Percentiles rank a stretch among this genome's conserved stretches.
Conservation (phyloP, 2,329 filamentous ascomycete species). For the Ophiostoma pallidulum region DNA sequence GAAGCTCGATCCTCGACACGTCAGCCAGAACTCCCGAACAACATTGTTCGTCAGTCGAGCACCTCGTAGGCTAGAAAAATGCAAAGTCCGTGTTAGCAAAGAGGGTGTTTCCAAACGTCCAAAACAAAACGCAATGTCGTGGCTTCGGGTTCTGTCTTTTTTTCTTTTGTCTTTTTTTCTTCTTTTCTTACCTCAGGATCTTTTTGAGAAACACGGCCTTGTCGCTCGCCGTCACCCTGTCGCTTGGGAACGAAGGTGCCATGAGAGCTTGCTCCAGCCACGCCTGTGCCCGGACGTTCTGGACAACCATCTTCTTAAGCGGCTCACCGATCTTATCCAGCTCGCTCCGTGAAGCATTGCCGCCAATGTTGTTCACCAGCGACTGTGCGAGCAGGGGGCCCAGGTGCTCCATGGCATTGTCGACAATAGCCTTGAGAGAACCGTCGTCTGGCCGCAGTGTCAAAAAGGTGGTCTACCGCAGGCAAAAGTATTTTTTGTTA, state of each 20-base stretch:
- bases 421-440: constrained; percentile 34
- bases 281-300: constrained; percentile 43
- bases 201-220: constrained; percentile 58
- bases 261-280: constrained; percentile 56
- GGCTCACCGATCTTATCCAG: constrained; percentile 62
- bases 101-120: too few relatives aligned
- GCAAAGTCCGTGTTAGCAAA: too few relatives aligned
- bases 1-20: constrained; percentile 52
- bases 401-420: constrained; percentile 45
- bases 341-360: constrained; percentile 60
- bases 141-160: too few relatives aligned
- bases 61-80: constrained; percentile 49
- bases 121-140: too few relatives aligned
- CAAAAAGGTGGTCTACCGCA: constrained; percentile 43
- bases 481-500: too few relatives aligned
- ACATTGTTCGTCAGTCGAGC: constrained; percentile 55
- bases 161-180: too few relatives aligned
- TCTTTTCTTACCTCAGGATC: constrained; percentile 44
- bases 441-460: constrained; percentile 34
- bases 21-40: constrained; percentile 64
- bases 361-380: constrained; percentile 57
- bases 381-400: constrained; percentile 52
- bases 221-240: constrained; percentile 48
- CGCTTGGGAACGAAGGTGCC: constrained; percentile 46
- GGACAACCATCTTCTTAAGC: constrained; percentile 55